Evolutionary conservation across 768 basidiomycete genomes (phyloP).

Genomic region (Kwoniella bestiolae): DNA sequence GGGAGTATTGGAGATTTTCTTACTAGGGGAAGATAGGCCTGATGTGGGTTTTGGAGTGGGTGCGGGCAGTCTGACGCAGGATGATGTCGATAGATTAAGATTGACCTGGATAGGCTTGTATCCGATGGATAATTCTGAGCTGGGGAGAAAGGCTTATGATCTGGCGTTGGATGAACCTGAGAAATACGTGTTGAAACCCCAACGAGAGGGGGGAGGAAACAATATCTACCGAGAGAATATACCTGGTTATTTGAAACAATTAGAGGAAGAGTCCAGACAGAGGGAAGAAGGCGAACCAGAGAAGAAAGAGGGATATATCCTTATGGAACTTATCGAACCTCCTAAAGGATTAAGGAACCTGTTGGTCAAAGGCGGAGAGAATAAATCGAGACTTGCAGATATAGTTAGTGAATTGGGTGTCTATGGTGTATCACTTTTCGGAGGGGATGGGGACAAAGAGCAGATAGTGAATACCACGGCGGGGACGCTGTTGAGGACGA

Average conservation of each 20-base stretch:
- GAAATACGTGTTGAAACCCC: slow-evolving; percentile 87
- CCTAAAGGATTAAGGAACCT: slow-evolving; percentile 72
- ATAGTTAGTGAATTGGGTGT: slow-evolving; percentile 90
- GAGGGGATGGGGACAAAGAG: slow-evolving; percentile 48
- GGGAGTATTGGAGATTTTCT: slow-evolving; percentile 74
- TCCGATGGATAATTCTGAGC: slow-evolving; percentile 64
- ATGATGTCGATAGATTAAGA: slow-evolving; percentile 65
- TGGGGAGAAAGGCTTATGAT: slow-evolving; percentile 61
- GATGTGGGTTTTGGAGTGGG: slow-evolving; percentile 49
- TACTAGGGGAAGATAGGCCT: slow-evolving; percentile 56
- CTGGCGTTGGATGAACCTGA: slow-evolving; percentile 63
- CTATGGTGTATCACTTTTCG: slow-evolving; percentile 86
- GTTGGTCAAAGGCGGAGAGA: slow-evolving; percentile 74
- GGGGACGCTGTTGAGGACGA: slow-evolving; percentile 87
- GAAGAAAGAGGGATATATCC: slow-evolving; percentile 86
- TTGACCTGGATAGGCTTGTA: slow-evolving; percentile 87
- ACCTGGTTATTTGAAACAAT: slow-evolving; percentile 70
- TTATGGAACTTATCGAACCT: slow-evolving; percentile 88
- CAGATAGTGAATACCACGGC: slow-evolving; percentile 67
- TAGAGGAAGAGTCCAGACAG: slow-evolving; percentile 59
- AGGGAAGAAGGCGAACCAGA: slow-evolving; percentile 38
- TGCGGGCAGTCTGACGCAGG: slow-evolving; percentile 37
- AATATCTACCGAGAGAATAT: slow-evolving; percentile 89
- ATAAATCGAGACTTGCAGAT: slow-evolving; percentile 65
- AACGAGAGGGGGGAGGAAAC: slow-evolving; percentile 97